These are phyloP conservation scores for Rosa hybrid DNA, from an alignment of 331 rosid genomes.

Conservation along the genomic window DNA sequence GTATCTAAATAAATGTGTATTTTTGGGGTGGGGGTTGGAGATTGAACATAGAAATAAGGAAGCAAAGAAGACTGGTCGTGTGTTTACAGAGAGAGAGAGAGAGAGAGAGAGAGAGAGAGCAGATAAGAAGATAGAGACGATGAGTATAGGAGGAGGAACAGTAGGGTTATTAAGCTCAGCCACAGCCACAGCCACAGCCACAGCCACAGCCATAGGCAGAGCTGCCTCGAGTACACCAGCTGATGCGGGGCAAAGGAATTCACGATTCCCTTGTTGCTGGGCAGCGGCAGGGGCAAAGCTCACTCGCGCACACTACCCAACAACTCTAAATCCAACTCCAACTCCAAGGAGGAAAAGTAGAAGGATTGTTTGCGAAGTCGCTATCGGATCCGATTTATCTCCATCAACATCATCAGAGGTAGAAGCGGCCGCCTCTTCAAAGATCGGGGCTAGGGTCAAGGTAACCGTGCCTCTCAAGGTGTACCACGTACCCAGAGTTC, in stretches of 20 bases:
- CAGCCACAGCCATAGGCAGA: not conserved
- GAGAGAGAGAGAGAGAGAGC: not conserved
- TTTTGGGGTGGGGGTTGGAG: not conserved
- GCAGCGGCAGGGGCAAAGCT: not conserved
- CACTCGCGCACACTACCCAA: not conserved
- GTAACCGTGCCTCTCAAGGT: conserved; percentile 83
- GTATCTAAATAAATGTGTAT: not conserved
- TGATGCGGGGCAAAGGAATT: conserved; percentile 18
- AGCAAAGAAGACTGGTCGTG: not conserved
- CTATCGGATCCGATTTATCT: conserved; percentile 29
- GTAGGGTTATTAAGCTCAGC: conserved; percentile 27
- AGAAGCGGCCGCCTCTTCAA: conserved; percentile 28
- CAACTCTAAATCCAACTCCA: too few relatives aligned
- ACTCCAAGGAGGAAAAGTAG: conserved; percentile 7
- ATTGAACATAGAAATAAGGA: not conserved
- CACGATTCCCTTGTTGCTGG: conserved; percentile 14
- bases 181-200: not conserved
- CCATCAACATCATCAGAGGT: conserved; percentile 32
- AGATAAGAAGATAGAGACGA: not conserved
- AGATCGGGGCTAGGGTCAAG: conserved; percentile 77
- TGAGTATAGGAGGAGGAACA: conserved; percentile 28
- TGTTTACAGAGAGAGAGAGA: not conserved
- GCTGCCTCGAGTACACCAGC: not conserved
- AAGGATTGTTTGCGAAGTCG: conserved; percentile 40
- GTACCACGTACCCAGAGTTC: conserved; percentile 73